These are phyloP conservation scores for Phlegmacium glaucopus DNA, from an alignment of 768 basidiomycete genomes.

Conservation along the genomic window DNA sequence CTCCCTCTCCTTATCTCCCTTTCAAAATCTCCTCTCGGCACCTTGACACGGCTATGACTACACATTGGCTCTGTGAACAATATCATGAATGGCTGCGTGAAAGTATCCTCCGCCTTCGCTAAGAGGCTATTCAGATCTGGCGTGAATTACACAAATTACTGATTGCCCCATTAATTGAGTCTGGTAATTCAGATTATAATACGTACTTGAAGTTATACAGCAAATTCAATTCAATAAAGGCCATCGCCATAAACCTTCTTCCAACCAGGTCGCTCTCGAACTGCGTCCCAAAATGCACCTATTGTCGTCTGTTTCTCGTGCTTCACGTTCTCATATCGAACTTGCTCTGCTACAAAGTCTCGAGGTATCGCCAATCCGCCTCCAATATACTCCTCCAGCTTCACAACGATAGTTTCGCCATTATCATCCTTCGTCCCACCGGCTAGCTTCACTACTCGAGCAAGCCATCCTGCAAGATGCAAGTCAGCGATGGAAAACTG, in stretches of 20 bases:
- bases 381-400: constrained; percentile 52
- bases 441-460: constrained; percentile 52
- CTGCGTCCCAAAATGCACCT: constrained; percentile 68
- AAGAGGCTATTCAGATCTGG: no score
- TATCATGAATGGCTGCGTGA: no score
- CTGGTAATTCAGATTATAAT: no score
- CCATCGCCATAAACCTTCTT: constrained; percentile 55
- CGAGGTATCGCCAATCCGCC: constrained; percentile 40
- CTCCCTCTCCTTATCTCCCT: no score
- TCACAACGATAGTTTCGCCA: constrained; percentile 46
- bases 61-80: no score
- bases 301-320: constrained; percentile 54
- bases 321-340: constrained; percentile 23
- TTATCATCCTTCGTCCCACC: constrained; percentile 51
- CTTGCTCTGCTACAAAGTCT: constrained; percentile 34
- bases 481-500: constrained; percentile 80
- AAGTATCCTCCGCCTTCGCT: no score
- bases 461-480: constrained; percentile 76
- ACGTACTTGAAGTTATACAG: no score
- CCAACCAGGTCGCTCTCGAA: constrained; percentile 68
- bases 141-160: no score
- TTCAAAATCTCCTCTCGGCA: no score
- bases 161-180: no score
- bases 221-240: constrained; percentile 44
- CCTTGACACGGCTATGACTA: no score